Percentiles rank a stretch among this genome's conserved stretches.
These are phyloP conservation scores for Vaccinium darrowii DNA, from an alignment of 148 eudicot genomes.

Conservation along the genomic window DNA sequence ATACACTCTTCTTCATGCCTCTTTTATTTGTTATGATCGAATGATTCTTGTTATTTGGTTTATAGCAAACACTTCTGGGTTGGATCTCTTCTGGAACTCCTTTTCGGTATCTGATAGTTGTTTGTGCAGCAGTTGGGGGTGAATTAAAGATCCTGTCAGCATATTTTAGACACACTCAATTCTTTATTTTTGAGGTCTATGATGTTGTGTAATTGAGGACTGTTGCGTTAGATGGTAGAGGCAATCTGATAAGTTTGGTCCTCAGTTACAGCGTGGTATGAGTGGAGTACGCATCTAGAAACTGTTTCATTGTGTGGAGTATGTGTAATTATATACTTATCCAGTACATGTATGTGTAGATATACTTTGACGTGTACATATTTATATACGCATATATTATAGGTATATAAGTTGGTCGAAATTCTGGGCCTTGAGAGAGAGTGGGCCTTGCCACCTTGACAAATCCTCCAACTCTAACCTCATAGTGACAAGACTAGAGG, in stretches of 20 bases:
- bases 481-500: not conserved
- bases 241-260: not conserved
- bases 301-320: not conserved
- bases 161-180: not conserved
- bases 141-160: not conserved
- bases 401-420: not conserved
- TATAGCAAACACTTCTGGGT: not conserved
- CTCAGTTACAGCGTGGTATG: not conserved
- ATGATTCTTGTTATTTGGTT: not conserved
- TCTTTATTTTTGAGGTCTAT: not conserved
- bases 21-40: not conserved
- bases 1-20: slow-evolving; percentile 15
- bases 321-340: not conserved
- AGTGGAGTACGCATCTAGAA: not conserved
- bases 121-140: not conserved
- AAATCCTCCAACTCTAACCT: not conserved
- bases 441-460: not conserved
- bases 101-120: not conserved
- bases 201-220: not conserved
- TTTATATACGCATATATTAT: too few species aligned
- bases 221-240: not conserved
- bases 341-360: not conserved
- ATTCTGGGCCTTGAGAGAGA: not conserved
- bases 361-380: not conserved
- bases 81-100: not conserved